These are phyloP conservation scores for Dichomitus squalens DNA, from an alignment of 1,284 basidiomycete genomes.

Conservation along the genomic window DNA sequence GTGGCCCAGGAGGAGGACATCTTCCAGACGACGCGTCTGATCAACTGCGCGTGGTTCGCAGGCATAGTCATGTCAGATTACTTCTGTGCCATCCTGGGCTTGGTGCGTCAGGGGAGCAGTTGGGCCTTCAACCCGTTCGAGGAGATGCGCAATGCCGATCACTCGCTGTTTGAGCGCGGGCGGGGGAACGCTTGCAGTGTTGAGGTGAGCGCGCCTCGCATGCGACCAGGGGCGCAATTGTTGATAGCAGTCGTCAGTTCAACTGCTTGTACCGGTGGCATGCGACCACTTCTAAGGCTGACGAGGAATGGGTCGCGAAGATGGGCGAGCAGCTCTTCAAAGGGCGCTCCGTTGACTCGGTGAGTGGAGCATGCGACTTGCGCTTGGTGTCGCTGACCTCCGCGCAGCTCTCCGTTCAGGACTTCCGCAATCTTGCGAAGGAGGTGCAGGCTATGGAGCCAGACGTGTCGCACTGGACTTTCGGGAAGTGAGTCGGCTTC, in stretches of 20 bases:
- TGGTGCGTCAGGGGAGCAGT: slow-evolving; percentile 66
- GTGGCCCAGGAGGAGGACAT: slow-evolving; percentile 76
- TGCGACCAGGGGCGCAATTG: neutral
- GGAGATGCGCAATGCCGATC: slow-evolving; percentile 66
- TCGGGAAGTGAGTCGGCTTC: slow-evolving; percentile 52
- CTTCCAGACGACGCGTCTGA: slow-evolving; percentile 76
- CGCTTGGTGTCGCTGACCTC: neutral
- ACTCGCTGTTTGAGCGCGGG: slow-evolving; percentile 70
- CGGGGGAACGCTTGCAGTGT: slow-evolving; percentile 78
- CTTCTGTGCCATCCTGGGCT: slow-evolving; percentile 72
- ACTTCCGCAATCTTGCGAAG: slow-evolving; percentile 58
- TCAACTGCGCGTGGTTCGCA: slow-evolving; percentile 81
- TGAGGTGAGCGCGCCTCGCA: slow-evolving; percentile 47
- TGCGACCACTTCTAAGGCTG: slow-evolving; percentile 67
- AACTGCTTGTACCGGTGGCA: slow-evolving; percentile 87
- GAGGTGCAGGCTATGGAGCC: slow-evolving; percentile 43
- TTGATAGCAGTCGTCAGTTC: slow-evolving; percentile 50
- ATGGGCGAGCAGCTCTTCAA: slow-evolving; percentile 56
- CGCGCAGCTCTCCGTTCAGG: slow-evolving; percentile 48
- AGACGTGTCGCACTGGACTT: slow-evolving; percentile 66
- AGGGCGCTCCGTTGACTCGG: slow-evolving; percentile 50
- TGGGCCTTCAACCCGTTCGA: slow-evolving; percentile 77
- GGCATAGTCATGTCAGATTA: slow-evolving; percentile 76
- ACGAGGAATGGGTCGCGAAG: slow-evolving; percentile 66
- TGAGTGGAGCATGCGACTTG: slow-evolving; percentile 9